Percentiles rank a stretch among this genome's conserved stretches.
phyloP scores from a whole-genome alignment of 768 basidiomycete species.

The Rhizopogon sp. region DNA sequence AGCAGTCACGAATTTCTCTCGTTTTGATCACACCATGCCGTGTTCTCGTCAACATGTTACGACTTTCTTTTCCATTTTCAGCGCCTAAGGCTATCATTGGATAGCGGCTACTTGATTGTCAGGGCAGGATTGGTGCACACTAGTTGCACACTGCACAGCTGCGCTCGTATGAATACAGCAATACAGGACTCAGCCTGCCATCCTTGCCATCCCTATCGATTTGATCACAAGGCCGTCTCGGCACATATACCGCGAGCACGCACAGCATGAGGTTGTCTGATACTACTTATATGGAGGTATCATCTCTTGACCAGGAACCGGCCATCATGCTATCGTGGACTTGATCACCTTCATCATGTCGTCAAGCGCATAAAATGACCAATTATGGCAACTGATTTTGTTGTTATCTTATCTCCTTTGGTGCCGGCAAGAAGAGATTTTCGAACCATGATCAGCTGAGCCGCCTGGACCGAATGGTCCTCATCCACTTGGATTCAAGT shows the following conservation, averaged over 20 bases:
- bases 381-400: neutral
- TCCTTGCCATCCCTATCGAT: neutral
- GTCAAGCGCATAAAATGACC: neutral
- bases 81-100: slow-evolving; percentile 1
- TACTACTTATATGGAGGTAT: neutral
- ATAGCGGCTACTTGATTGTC: neutral
- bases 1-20: slow-evolving; percentile 5
- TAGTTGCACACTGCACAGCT: neutral
- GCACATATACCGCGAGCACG: neutral
- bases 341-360: slow-evolving; percentile 7
- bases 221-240: neutral
- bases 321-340: slow-evolving; percentile 7
- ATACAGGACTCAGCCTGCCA: neutral
- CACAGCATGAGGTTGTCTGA: neutral
- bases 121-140: neutral
- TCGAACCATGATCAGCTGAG: neutral
- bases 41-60: neutral
- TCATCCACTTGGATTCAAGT: neutral
- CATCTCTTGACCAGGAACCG: neutral
- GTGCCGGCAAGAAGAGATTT: neutral
- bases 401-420: slow-evolving; percentile 1
- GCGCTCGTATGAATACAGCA: neutral
- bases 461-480: neutral
- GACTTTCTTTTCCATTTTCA: slow-evolving; percentile 2
- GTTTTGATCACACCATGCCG: slow-evolving; percentile 9